Base-by-base conservation (phyloP, 805 yeast genomes). In the Saccharomycopsis malanga region DNA sequence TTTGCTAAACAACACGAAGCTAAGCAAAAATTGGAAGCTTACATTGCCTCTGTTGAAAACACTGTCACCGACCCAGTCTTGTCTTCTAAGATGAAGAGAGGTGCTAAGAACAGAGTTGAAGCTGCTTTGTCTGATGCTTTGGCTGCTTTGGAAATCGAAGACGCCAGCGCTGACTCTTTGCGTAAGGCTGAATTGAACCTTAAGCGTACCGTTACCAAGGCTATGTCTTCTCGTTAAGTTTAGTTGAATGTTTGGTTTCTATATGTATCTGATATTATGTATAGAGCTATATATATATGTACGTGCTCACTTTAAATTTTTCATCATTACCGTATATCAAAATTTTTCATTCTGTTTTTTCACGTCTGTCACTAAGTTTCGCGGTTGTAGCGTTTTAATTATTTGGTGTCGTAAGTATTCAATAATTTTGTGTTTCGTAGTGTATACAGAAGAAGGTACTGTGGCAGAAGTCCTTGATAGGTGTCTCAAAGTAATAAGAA, bases 1-100 rank as follows among this genome's bases (percentile, higher is more conserved):
- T 93, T 91, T 85, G 94, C 98, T 74, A 91, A 89, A 89, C 84
- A 84, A 71, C 97, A 91, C 78, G 98, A 93, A 81, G 93, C 95
- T 69, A 91, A 89, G 79, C 97, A 91, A 79, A 89, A 88, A 79
- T 84, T 91, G 70, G 98, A 91, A 81, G 87, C 97, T 64, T 91
- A 91, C 84, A 95, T 93, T 69, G 79, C 95, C 63, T 81, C 94
- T 60, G 87, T 89, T 63, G 97, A 93, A 79, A 76, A 93, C 61
- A 85, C 96, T 62, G 83, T 91, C 72, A 87, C 96, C 64, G 98
- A 93, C 83, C 98, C 97, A 73, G 89, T 87, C 73, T 82, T 88
- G 68, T 85, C 96, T 65, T 86, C 96, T 64, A 93, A 93, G 82
- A 78, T 91, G 73, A 91, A 93, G 95, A 83, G 87, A 74, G 86